A percentile compares a stretch with the other conserved stretches of the same genome.
phyloP scores from a whole-genome alignment of 2,329 filamentous ascomycete genomes.

The Lasiodiplodia gonubiensis region DNA sequence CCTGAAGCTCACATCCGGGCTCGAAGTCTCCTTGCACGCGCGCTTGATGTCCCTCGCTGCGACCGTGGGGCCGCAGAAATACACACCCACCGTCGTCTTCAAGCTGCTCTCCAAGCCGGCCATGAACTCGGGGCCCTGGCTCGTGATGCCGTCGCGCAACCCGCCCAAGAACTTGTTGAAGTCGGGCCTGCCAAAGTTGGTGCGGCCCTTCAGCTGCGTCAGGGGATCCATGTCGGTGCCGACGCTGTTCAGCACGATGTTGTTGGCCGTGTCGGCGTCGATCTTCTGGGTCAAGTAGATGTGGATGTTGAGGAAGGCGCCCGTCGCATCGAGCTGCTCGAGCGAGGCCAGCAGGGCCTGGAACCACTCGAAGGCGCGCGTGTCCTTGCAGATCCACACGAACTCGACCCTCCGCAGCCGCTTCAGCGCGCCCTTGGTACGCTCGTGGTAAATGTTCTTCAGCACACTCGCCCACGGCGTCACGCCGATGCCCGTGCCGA shows the following conservation, averaged over 20 bases:
- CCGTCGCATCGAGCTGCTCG: conserved; percentile 66
- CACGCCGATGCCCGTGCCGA: conserved; percentile 85
- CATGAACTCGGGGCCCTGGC: conserved; percentile 74
- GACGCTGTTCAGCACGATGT: conserved; percentile 95
- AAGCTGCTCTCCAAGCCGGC: conserved; percentile 78
- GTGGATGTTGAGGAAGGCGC: conserved; percentile 94
- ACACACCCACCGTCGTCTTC: conserved; percentile 89
- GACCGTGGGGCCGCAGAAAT: conserved; percentile 91
- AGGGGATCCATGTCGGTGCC: conserved; percentile 86
- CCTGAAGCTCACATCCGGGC: conserved; percentile 83
- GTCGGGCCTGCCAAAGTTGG: conserved; percentile 94
- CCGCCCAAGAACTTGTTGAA: conserved; percentile 78
- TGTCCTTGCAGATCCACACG: conserved; percentile 98
- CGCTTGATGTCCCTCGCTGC: conserved; percentile 82
- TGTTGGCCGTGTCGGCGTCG: conserved; percentile 89
- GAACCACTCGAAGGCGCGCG: conserved; percentile 97
- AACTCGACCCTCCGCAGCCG: conserved; percentile 95
- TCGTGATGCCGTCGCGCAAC: conserved; percentile 86
- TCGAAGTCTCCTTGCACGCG: conserved; percentile 75
- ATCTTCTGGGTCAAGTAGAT: conserved; percentile 95
- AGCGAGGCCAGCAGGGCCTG: conserved; percentile 92
- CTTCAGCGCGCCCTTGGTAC: conserved; percentile 85
- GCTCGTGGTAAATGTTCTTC: conserved; percentile 98
- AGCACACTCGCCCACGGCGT: conserved; percentile 86
- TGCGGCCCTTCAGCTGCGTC: conserved; percentile 86